Conservation (phyloP, 2,329 filamentous ascomycete genomes). For the Aspergillus melleus region DNA sequence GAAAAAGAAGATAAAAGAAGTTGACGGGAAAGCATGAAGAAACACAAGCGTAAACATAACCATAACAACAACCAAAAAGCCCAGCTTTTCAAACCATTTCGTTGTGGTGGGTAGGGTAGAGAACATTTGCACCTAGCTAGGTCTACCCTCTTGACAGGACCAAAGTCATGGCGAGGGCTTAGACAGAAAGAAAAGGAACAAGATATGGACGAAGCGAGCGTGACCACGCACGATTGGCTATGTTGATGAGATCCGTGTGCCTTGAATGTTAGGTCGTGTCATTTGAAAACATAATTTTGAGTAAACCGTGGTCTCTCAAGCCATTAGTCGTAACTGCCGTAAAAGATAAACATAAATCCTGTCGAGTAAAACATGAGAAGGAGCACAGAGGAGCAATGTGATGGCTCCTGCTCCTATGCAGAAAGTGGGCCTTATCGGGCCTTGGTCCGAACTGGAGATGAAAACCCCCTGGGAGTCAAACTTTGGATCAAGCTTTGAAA, state of each 20-base stretch:
- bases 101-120: conserved; percentile 1
- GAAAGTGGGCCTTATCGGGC: too few relatives aligned
- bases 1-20: too few relatives aligned
- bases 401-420: neutral
- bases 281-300: conserved; percentile 24
- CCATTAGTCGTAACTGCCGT: conserved; percentile 33
- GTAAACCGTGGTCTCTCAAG: conserved; percentile 19
- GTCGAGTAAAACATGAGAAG: neutral
- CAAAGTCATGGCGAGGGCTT: neutral
- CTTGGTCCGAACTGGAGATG: neutral
- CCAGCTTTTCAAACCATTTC: conserved; percentile 27
- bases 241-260: conserved; percentile 3
- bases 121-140: neutral
- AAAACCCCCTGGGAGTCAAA: neutral
- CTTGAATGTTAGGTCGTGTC: conserved; percentile 17
- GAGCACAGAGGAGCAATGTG: too few relatives aligned
- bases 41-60: conserved; percentile 7
- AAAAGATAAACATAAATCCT: conserved; percentile 18
- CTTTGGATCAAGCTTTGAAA: conserved; percentile 38
- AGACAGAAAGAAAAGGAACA: neutral
- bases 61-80: conserved; percentile 6
- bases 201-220: neutral
- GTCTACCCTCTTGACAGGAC: neutral
- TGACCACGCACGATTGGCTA: neutral
- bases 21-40: neutral